These are phyloP conservation scores for Gynochthodes officinalis DNA, from an alignment of 257 asterid species.

Conservation along the genomic window DNA sequence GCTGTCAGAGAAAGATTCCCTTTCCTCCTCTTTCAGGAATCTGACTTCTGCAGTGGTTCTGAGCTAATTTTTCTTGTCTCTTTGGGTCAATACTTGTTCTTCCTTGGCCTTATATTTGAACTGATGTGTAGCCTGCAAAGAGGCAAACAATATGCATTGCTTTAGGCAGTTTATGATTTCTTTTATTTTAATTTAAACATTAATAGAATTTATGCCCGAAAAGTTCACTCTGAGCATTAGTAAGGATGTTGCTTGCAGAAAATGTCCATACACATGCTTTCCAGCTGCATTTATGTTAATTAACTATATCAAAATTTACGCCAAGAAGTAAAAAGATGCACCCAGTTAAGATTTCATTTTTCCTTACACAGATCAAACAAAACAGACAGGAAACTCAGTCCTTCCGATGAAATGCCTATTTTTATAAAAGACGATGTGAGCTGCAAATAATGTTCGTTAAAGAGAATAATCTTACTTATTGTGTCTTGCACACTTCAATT, in stretches of 20 bases:
- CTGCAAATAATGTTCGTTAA: not conserved
- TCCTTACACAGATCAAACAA: not conserved
- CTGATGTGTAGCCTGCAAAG: not conserved
- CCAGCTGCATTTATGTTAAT: not conserved
- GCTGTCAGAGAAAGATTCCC: not conserved
- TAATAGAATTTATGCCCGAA: not conserved
- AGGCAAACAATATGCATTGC: not conserved
- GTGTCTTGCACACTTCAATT: conserved; percentile 5
- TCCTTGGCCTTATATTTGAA: not conserved
- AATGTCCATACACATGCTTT: not conserved
- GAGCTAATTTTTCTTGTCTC: not conserved
- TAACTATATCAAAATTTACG: too few species aligned
- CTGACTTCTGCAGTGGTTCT: not conserved
- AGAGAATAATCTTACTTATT: not conserved
- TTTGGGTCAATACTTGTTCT: not conserved
- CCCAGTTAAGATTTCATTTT: not conserved
- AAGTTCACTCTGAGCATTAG: not conserved
- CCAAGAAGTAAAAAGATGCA: not conserved
- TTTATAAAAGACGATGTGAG: not conserved
- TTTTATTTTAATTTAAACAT: not conserved
- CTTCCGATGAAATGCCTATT: not conserved
- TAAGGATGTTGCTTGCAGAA: not conserved
- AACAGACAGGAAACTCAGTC: not conserved
- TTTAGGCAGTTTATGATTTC: not conserved
- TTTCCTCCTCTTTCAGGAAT: not conserved